A percentile compares a stretch with the other conserved stretches of the same genome.
phyloP scores from a whole-genome alignment of 495 filamentous ascomycete genomes.

The Rostrohypoxylon terebratum region DNA sequence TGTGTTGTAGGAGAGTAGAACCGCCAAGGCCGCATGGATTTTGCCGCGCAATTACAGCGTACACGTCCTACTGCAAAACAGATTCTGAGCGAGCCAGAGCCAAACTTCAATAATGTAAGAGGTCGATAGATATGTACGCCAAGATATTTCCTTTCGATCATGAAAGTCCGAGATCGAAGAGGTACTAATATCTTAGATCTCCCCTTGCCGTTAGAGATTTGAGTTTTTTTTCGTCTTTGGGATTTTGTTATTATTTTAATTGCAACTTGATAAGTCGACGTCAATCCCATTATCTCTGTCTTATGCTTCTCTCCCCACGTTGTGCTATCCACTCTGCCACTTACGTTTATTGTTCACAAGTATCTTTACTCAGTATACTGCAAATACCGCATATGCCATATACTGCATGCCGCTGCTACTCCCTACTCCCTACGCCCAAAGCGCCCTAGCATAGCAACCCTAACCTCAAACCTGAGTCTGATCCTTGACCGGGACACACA shows the following conservation, averaged over 20 bases:
- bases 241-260: neutral
- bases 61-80: constrained; percentile 36
- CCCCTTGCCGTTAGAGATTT: constrained; percentile 6
- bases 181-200: constrained; percentile 38
- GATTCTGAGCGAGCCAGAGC: constrained; percentile 27
- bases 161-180: constrained; percentile 36
- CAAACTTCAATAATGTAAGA: constrained; percentile 31
- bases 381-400: constrained; percentile 15
- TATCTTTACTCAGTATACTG: constrained; percentile 3
- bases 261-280: constrained; percentile 29
- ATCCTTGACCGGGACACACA: constrained; percentile 40
- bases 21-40: constrained; percentile 44
- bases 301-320: constrained; percentile 19
- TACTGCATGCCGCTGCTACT: constrained; percentile 18
- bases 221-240: constrained; percentile 26
- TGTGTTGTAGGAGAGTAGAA: neutral
- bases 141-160: constrained; percentile 28
- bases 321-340: constrained; percentile 29
- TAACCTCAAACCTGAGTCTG: constrained; percentile 40
- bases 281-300: neutral
- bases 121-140: constrained; percentile 37
- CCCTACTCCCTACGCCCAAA: constrained; percentile 27
- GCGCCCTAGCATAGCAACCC: constrained; percentile 28
- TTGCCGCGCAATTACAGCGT: constrained; percentile 47
- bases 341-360: neutral